Evolutionary conservation across 169 alveolate species (phyloP).

Genomic region (Eimeria necatrix): DNA sequence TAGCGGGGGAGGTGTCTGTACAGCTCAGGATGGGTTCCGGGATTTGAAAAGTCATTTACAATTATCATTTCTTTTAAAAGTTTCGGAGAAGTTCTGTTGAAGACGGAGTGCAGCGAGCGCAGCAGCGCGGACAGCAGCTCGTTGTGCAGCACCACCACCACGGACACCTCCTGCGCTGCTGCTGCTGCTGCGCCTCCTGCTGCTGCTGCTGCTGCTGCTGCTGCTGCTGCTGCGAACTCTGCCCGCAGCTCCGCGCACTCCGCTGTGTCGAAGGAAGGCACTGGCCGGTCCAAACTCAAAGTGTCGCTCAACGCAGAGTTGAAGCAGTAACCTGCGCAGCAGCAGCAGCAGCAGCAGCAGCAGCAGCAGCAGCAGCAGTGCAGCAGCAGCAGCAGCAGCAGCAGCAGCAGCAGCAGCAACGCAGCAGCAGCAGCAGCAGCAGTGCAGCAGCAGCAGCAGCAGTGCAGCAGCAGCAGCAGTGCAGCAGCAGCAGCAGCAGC

Average conservation of each 20-base stretch:
- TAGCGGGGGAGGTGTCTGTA: conserved; percentile 81
- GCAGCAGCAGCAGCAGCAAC: not conserved
- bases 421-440: not conserved
- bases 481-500: not conserved
- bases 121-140: conserved; percentile 84
- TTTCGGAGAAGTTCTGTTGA: conserved; percentile 85
- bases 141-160: conserved; percentile 81
- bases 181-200: too few species aligned
- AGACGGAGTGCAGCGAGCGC: conserved; percentile 83
- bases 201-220: not conserved
- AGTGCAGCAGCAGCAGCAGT: not conserved
- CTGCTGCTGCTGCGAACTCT: not conserved
- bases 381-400: not conserved
- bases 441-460: not conserved
- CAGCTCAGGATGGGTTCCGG: conserved; percentile 74
- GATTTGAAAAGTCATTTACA: conserved; percentile 82
- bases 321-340: not conserved
- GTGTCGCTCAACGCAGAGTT: not conserved
- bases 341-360: not conserved
- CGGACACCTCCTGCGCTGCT: too few species aligned
- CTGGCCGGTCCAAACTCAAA: not conserved
- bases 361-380: not conserved
- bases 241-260: not conserved
- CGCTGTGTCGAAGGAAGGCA: not conserved
- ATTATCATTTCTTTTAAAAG: conserved; percentile 82